Percentiles rank a stretch among this genome's conserved stretches.
phyloP scores from a whole-genome alignment of 352 stramenopile species.

The Pythium phragmiticola region DNA sequence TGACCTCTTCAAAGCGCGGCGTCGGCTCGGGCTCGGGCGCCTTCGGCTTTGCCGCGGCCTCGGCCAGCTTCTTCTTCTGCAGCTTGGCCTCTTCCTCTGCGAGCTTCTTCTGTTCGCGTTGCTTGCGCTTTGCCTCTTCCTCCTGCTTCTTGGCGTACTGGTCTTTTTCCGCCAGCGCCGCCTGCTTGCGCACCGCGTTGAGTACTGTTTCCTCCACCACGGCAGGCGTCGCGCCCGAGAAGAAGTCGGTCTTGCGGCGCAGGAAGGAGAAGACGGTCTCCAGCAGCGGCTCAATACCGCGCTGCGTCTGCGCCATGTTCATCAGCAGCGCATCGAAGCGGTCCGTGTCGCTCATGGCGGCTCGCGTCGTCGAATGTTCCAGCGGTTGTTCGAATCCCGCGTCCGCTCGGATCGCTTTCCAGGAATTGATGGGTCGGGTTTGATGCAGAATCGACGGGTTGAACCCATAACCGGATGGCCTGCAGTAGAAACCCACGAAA shows the following conservation, averaged over 20 bases:
- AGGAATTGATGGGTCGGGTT: constrained; percentile 3
- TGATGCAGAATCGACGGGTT: neutral
- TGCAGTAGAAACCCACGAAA: neutral
- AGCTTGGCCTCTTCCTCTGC: constrained; percentile 41
- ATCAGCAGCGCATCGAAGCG: constrained; percentile 96
- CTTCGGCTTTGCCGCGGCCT: constrained; percentile 32
- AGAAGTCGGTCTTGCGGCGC: constrained; percentile 99
- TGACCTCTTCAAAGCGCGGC: constrained; percentile 82
- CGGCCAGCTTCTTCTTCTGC: constrained; percentile 58
- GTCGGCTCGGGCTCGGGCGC: constrained; percentile 31
- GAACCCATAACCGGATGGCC: neutral
- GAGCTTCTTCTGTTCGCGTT: constrained; percentile 53
- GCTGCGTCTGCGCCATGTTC: constrained; percentile 95
- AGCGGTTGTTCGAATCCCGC: constrained; percentile 3
- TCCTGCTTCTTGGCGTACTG: constrained; percentile 72
- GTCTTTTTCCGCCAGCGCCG: constrained; percentile 79
- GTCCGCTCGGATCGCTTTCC: constrained; percentile 10
- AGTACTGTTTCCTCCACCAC: constrained; percentile 86
- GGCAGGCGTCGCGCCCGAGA: constrained; percentile 85
- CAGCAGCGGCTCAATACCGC: constrained; percentile 97
- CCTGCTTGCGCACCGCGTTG: constrained; percentile 92
- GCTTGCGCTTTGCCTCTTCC: constrained; percentile 72
- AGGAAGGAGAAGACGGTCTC: constrained; percentile 98
- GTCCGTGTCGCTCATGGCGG: constrained; percentile 63
- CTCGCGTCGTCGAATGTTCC: constrained; percentile 13